Evolutionary conservation across 2,329 filamentous ascomycete genomes (phyloP).

Genomic region (Ophiostoma fasciatum): DNA sequence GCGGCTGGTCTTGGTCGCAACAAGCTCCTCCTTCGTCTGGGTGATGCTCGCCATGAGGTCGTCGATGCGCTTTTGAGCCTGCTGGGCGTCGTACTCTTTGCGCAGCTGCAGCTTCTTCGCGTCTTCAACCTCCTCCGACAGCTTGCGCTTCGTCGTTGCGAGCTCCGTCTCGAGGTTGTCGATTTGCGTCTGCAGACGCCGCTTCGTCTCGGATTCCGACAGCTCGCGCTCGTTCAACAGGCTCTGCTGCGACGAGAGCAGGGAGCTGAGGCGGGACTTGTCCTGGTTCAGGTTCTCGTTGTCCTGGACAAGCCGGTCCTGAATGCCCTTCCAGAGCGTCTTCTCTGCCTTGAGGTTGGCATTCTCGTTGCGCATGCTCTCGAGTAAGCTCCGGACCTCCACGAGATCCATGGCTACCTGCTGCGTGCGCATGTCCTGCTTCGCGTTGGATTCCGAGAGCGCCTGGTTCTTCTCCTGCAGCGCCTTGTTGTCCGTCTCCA

Average conservation of each 20-base stretch:
- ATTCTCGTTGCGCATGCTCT: constrained; percentile 80
- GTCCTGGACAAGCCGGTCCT: constrained; percentile 74
- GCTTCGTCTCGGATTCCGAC: constrained; percentile 64
- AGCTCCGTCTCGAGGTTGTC: constrained; percentile 72
- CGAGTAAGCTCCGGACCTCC: constrained; percentile 64
- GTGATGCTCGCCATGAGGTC: constrained; percentile 71
- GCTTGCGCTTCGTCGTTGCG: constrained; percentile 61
- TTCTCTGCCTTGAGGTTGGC: constrained; percentile 92
- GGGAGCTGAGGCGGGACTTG: constrained; percentile 64
- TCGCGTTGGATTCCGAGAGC: constrained; percentile 69
- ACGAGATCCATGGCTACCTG: constrained; percentile 88
- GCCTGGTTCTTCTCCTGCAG: constrained; percentile 68
- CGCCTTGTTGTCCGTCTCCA: constrained; percentile 74
- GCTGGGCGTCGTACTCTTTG: constrained; percentile 80
- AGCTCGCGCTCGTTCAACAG: constrained; percentile 86
- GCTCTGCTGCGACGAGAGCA: constrained; percentile 73
- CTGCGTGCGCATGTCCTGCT: constrained; percentile 79
- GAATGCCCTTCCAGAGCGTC: constrained; percentile 85
- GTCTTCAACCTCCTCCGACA: constrained; percentile 72
- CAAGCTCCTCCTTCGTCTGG: constrained; percentile 71
- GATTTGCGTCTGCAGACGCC: constrained; percentile 62
- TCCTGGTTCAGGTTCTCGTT: constrained; percentile 77
- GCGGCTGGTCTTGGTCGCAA: constrained; percentile 70
- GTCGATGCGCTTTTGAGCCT: constrained; percentile 82
- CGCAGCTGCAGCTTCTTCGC: constrained; percentile 67